Base-by-base conservation (phyloP, 176 grass and related monocot species). In the Melocanna baccifera region DNA sequence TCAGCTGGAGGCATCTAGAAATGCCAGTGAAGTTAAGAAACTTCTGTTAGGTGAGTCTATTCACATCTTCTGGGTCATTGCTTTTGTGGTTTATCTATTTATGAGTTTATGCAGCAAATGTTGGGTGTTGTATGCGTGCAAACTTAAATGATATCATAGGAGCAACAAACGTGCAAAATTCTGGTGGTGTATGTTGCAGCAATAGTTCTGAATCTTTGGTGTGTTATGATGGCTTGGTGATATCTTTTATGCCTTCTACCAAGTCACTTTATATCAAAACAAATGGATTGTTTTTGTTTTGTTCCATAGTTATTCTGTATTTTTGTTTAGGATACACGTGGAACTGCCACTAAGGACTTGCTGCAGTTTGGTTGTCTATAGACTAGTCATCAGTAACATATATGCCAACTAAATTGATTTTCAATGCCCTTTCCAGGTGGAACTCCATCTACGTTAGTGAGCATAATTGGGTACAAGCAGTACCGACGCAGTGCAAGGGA, bases 1-100 rank as follows among this genome's bases (percentile, higher is more conserved):
- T 71, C 91, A 94, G 65, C 74, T 99, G 80, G 96, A 96, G 73
- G 93, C 91, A 81, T 89, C 93, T 71, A 94, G 93, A 80, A 99
- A 94, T 90, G 93, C 96, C 76, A 92, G 85, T 79, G 93, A 99
- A 71, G 91, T 96, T 67, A 99, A 99, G 85, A 99, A 99, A 87
- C 83, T 99, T 86, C 78, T 99, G 70, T 89, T 99, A 78, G 93
- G 96, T 99, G 79, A 92, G 86, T 77, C 43, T 48, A 16, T 73
- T 69, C 40, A 71, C 77, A 61, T 82, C 3, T 76, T 61, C 22
- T 39, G 69, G 22, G 68, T 28, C 58, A 1, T 61, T 72, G 29
- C 23, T 58, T 88, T 66, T 84, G 3, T 12, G 28, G 23, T 65
- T 25, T 78, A 67, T 88, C 82, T 82, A 69, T 47, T 86, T 42